Percentiles rank a stretch among this genome's conserved stretches.
These are phyloP conservation scores for Neurospora cerealis DNA, from an alignment of 495 filamentous ascomycete species.

Conservation along the genomic window DNA sequence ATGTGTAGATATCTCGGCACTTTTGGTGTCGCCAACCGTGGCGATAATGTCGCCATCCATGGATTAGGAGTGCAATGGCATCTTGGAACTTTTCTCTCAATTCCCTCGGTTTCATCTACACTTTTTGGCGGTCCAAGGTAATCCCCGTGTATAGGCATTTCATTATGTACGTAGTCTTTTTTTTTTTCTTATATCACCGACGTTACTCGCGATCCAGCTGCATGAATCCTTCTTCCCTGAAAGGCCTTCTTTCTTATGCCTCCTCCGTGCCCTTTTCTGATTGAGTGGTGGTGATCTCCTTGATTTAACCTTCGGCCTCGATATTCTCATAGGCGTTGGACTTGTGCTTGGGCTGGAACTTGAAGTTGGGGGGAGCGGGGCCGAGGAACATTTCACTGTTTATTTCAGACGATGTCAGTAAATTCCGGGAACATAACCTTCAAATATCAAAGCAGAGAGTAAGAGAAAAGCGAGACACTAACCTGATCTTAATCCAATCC, in stretches of 20 bases:
- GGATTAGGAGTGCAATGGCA: no score
- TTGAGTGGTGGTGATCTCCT: background rate
- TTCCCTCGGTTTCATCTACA: background rate
- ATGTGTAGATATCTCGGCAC: no score
- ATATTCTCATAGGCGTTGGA: constrained; percentile 63
- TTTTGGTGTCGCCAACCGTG: no score
- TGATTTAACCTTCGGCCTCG: constrained; percentile 45
- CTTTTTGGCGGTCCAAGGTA: background rate
- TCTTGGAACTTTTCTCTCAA: no score
- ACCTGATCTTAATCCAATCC: constrained; percentile 99
- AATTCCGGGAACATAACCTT: background rate
- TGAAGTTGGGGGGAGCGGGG: constrained; percentile 78
- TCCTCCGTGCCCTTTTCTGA: background rate
- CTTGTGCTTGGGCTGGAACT: constrained; percentile 97
- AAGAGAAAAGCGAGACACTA: constrained; percentile 21
- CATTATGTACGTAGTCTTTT: background rate
- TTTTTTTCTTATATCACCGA: background rate
- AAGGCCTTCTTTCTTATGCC: background rate
- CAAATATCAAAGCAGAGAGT: no score
- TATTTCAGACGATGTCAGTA: constrained; percentile 8
- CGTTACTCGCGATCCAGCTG: background rate
- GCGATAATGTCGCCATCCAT: no score
- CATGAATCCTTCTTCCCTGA: background rate
- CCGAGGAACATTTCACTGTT: constrained; percentile 93
- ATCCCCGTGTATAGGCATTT: background rate